Percentiles rank a stretch among this genome's conserved stretches.
phyloP scores from a whole-genome alignment of 129 eudicot species.

The Flaveria linearis region DNA sequence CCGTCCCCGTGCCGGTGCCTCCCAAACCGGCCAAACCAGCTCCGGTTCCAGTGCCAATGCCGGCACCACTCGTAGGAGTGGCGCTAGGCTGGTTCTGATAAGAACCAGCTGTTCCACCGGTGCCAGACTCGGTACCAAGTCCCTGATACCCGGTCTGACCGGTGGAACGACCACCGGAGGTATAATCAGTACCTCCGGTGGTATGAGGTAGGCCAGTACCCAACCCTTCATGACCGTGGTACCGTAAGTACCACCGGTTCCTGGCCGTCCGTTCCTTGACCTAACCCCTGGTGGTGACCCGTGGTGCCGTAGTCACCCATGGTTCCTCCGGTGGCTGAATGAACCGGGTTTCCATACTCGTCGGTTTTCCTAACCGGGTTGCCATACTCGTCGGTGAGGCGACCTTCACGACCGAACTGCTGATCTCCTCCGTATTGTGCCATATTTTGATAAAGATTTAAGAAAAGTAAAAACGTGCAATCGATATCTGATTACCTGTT shows the following conservation, averaged over 20 bases:
- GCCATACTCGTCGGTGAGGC: slow-evolving; percentile 56
- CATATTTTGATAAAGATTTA: slow-evolving; percentile 35
- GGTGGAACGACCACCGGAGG: neutral
- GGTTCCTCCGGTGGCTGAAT: slow-evolving; percentile 39
- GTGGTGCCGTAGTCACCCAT: slow-evolving; percentile 44
- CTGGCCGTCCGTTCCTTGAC: no score
- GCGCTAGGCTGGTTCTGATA: slow-evolving; percentile 38
- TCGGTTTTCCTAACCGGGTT: slow-evolving; percentile 58
- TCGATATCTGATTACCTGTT: neutral
- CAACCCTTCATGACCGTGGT: slow-evolving; percentile 25
- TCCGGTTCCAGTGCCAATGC: neutral
- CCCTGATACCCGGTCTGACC: slow-evolving; percentile 23
- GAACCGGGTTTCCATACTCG: slow-evolving; percentile 66
- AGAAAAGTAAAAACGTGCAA: neutral
- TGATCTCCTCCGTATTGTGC: slow-evolving; percentile 51
- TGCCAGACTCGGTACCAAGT: slow-evolving; percentile 5
- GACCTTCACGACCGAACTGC: slow-evolving; percentile 27
- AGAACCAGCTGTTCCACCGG: neutral
- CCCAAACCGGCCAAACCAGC: neutral
- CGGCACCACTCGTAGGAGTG: slow-evolving; percentile 2
- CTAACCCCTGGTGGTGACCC: no score
- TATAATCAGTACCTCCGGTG: neutral
- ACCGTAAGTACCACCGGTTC: neutral
- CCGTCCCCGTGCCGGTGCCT: neutral
- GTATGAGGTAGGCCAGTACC: neutral